Conservation (phyloP, 768 basidiomycete species). For the Russula dissimulans region DNA sequence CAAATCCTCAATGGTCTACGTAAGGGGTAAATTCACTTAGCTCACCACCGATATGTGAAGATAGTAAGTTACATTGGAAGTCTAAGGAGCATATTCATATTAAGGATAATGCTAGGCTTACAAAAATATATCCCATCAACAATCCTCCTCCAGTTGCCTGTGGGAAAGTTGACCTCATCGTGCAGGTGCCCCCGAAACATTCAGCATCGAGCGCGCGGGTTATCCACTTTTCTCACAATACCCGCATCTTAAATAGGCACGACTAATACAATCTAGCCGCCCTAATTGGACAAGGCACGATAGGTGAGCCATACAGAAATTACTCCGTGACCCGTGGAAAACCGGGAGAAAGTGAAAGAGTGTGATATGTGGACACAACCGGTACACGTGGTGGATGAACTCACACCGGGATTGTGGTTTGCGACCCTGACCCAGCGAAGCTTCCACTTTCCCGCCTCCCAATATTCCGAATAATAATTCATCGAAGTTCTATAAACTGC, state of each 20-base stretch:
- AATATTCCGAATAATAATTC: not conserved
- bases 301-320: not conserved
- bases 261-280: not conserved
- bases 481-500: not conserved
- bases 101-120: too few species aligned
- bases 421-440: not conserved
- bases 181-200: too few species aligned
- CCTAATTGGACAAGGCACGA: not conserved
- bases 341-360: not conserved
- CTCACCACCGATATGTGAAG: not conserved
- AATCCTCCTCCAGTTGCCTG: too few species aligned
- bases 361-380: not conserved
- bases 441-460: not conserved
- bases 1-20: not conserved
- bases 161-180: too few species aligned
- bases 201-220: too few species aligned
- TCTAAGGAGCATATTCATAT: too few species aligned
- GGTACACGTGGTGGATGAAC: not conserved
- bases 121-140: too few species aligned
- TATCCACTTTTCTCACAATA: not conserved
- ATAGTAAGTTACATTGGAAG: too few species aligned
- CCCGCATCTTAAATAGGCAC: not conserved
- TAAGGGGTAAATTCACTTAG: not conserved
- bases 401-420: not conserved
- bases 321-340: not conserved